Percentiles rank a stretch among this genome's conserved stretches.
phyloP scores from a whole-genome alignment of 257 asterid genomes.

The Coffea eugenioides region DNA sequence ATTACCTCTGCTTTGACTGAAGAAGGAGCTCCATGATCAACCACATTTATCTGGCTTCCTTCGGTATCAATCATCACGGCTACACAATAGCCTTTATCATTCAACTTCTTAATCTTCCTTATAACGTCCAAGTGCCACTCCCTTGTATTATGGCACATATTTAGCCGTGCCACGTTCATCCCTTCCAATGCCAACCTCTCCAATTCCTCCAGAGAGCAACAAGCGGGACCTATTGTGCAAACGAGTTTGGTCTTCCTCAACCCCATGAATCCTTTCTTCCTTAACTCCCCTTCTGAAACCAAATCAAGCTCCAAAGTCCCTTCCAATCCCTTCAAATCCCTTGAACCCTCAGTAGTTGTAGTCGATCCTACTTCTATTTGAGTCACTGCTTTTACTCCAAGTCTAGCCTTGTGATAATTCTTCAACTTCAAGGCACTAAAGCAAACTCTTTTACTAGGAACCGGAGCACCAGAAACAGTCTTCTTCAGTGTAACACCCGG shows the following conservation, averaged over 20 bases:
- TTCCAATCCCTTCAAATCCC: slow-evolving; percentile 28
- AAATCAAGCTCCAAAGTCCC: slow-evolving; percentile 56
- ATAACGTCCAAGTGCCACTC: slow-evolving; percentile 79
- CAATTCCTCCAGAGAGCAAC: slow-evolving; percentile 58
- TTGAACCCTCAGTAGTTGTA: slow-evolving; percentile 15
- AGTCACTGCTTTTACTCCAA: slow-evolving; percentile 43
- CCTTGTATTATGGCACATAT: slow-evolving; percentile 75
- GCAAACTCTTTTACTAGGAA: slow-evolving; percentile 26
- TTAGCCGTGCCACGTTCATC: slow-evolving; percentile 87
- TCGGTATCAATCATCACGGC: slow-evolving; percentile 88
- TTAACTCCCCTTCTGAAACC: slow-evolving; percentile 65
- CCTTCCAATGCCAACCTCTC: slow-evolving; percentile 77
- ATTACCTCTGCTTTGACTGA: slow-evolving; percentile 84
- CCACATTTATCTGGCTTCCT: slow-evolving; percentile 73
- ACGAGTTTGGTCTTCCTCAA: slow-evolving; percentile 86
- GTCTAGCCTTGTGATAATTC: slow-evolving; percentile 1
- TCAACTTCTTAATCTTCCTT: slow-evolving; percentile 67
- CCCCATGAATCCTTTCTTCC: slow-evolving; percentile 75
- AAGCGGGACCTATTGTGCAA: slow-evolving; percentile 84
- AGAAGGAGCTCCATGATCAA: slow-evolving; percentile 79
- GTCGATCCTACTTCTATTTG: slow-evolving; percentile 48
- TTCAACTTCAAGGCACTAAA: slow-evolving; percentile 29
- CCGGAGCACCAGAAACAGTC: slow-evolving; percentile 33
- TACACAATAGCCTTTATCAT: slow-evolving; percentile 68
- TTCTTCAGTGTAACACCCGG: slow-evolving; percentile 28